Evolutionary conservation across 2,329 filamentous ascomycete genomes (phyloP).

Genomic region (Cordyceps javanica): DNA sequence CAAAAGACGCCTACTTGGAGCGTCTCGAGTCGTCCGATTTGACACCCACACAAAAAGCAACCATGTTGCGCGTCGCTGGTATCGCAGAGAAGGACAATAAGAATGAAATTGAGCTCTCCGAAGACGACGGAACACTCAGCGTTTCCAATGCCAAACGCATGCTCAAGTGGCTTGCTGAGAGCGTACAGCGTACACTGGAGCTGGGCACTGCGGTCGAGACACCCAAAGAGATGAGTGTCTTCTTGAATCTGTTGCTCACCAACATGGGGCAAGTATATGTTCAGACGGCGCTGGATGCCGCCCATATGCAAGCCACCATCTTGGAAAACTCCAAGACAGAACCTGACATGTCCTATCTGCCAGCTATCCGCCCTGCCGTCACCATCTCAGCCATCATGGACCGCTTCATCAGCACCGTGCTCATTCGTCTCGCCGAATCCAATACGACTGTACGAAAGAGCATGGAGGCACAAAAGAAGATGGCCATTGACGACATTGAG

Average conservation of each 20-base stretch:
- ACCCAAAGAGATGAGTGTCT: conserved; percentile 83
- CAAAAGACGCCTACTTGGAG: conserved; percentile 86
- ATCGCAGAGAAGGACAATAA: conserved; percentile 70
- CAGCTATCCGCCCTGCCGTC: conserved; percentile 71
- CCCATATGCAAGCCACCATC: conserved; percentile 64
- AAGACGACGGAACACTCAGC: conserved; percentile 80
- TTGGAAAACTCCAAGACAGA: conserved; percentile 78
- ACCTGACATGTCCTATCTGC: conserved; percentile 80
- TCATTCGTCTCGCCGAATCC: conserved; percentile 80
- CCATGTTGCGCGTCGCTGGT: conserved; percentile 84
- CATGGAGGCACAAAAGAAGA: conserved; percentile 76
- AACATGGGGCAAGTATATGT: conserved; percentile 82
- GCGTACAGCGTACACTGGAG: conserved; percentile 84
- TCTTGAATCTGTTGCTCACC: conserved; percentile 75
- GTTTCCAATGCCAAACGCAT: conserved; percentile 91
- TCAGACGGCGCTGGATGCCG: conserved; percentile 62
- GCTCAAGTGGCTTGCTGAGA: conserved; percentile 95
- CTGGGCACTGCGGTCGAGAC: conserved; percentile 83
- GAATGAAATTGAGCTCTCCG: conserved; percentile 83
- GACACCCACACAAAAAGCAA: conserved; percentile 79
- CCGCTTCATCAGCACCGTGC: conserved; percentile 81
- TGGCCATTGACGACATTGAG: conserved; percentile 72
- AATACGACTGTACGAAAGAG: conserved; percentile 86
- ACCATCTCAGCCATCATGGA: conserved; percentile 91
- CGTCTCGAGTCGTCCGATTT: conserved; percentile 83